Evolutionary conservation across 306 rosid species (phyloP), one percentile per base, ranked within the genome.

Genomic region (apple (Malus domestica)): DNA sequence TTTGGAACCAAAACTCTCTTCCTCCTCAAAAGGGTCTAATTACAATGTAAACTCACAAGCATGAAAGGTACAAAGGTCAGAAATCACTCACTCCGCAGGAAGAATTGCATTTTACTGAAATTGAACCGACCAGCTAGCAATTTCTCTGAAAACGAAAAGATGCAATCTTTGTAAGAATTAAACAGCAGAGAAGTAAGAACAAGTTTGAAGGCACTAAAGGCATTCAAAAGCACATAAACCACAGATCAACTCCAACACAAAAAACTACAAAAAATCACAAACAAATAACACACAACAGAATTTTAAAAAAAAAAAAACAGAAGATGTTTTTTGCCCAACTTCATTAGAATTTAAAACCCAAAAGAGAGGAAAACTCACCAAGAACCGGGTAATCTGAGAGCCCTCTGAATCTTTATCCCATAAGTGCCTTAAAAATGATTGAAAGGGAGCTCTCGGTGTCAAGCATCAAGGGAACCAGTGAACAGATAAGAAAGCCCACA

Each of bases 401-500:
- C 15, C 45, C 76, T 55, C 79, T 54, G 85, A 79, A 83, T 77
- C 72, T 60, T 76, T 85, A 88, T 61, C 82, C 83, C 82, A 82
- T 61, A 76, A 46, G 76, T 61, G 75, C 46, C 71, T 70, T 75
- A 71, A 74, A 79, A 86, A 88, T 88, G 89, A 84, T 88, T 86
- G 88, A 81, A 78, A 25, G 83, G 46, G 82, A 86, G 91, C 85
- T 86, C 72, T 63, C 55, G 84, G 74, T 89, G 94, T 87, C 86
- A 80, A 86, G 89, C 91, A 85, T 86, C 82, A 80, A 82, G 93
- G 96, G 91, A 90, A 90, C 96, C 88, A 77, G 67, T 62, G 79
- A 87, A 80, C 77, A 89, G 75, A 86, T 72, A 52, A 84, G 70
- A 81, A 81, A 87, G 66, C 74, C 75, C 80, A 74, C 68, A 73